Percentiles rank a stretch among this genome's conserved stretches.
phyloP scores from a whole-genome alignment of 2,329 filamentous ascomycete genomes.

The Saccharata proteae region DNA sequence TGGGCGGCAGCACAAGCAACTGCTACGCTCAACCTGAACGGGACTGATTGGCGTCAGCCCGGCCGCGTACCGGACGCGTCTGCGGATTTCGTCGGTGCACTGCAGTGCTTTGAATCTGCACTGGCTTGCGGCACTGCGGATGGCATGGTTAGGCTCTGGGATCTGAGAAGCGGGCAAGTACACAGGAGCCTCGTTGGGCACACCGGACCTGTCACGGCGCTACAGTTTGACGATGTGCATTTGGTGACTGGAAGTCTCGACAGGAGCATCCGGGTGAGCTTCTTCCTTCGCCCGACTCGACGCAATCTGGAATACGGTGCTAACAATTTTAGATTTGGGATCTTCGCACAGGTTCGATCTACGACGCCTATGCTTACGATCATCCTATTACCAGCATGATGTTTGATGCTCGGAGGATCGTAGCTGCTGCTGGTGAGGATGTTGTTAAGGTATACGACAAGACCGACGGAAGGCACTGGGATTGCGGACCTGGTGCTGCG shows the following conservation, averaged over 20 bases:
- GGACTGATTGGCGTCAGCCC: slow-evolving; percentile 60
- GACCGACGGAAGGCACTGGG: slow-evolving; percentile 89
- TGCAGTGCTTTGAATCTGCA: slow-evolving; percentile 93
- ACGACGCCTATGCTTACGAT: slow-evolving; percentile 93
- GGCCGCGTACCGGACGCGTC: slow-evolving; percentile 51
- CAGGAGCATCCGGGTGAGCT: slow-evolving; percentile 81
- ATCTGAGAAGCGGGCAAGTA: slow-evolving; percentile 92
- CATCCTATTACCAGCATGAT: slow-evolving; percentile 89
- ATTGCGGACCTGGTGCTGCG: slow-evolving; percentile 73
- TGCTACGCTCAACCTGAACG: slow-evolving; percentile 48
- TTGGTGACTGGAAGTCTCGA: slow-evolving; percentile 88
- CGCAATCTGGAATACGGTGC: slow-evolving; percentile 1
- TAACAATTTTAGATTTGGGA: slow-evolving; percentile 75
- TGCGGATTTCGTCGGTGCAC: slow-evolving; percentile 84
- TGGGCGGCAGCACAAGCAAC: slow-evolving; percentile 93
- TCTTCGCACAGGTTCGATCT: slow-evolving; percentile 86
- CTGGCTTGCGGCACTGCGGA: slow-evolving; percentile 94
- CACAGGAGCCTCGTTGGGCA: slow-evolving; percentile 91
- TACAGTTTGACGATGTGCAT: slow-evolving; percentile 95
- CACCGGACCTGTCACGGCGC: slow-evolving; percentile 81
- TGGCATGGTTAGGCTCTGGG: slow-evolving; percentile 94
- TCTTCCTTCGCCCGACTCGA: slow-evolving; percentile 3
- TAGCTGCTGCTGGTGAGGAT: slow-evolving; percentile 78
- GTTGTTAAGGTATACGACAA: slow-evolving; percentile 99
- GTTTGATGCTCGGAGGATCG: slow-evolving; percentile 86